A percentile compares a stretch with the other conserved stretches of the same genome.
These are phyloP conservation scores for Coprinopsis sp. DNA, from an alignment of 768 basidiomycete genomes.

Conservation along the genomic window DNA sequence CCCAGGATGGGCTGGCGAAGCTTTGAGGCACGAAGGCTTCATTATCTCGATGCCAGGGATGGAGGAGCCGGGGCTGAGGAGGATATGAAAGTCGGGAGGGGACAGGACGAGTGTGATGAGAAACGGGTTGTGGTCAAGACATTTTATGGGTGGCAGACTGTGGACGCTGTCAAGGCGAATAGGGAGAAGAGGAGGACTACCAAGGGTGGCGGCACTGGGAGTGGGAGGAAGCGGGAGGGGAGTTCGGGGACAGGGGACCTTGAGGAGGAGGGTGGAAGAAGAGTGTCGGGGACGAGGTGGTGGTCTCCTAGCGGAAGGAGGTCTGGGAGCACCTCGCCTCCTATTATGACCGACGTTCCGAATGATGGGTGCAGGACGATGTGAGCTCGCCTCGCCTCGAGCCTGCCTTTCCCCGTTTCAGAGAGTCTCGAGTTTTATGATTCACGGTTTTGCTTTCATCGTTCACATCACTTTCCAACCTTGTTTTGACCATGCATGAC, in stretches of 20 bases:
- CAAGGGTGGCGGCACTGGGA: slow-evolving; percentile 37
- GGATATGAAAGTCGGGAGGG: slow-evolving; percentile 57
- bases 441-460: no score
- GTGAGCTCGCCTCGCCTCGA: slow-evolving; percentile 36
- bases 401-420: slow-evolving; percentile 26
- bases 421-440: no score
- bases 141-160: slow-evolving; percentile 83
- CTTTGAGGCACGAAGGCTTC: slow-evolving; percentile 66
- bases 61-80: slow-evolving; percentile 55
- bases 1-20: slow-evolving; percentile 71
- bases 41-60: slow-evolving; percentile 69
- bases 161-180: slow-evolving; percentile 66
- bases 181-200: slow-evolving; percentile 65
- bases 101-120: slow-evolving; percentile 80
- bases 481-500: no score
- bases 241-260: slow-evolving; percentile 26
- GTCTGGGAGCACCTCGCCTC: slow-evolving; percentile 49
- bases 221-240: slow-evolving; percentile 26
- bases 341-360: slow-evolving; percentile 39
- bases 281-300: slow-evolving; percentile 35
- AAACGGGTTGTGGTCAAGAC: slow-evolving; percentile 72
- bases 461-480: no score
- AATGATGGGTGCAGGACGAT: slow-evolving; percentile 67
- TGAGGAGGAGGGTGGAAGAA: slow-evolving; percentile 20
- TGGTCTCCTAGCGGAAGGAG: slow-evolving; percentile 53